phyloP scores from a whole-genome alignment of 192 early-diverging fungal species.

The Backusella tarrabulga region DNA sequence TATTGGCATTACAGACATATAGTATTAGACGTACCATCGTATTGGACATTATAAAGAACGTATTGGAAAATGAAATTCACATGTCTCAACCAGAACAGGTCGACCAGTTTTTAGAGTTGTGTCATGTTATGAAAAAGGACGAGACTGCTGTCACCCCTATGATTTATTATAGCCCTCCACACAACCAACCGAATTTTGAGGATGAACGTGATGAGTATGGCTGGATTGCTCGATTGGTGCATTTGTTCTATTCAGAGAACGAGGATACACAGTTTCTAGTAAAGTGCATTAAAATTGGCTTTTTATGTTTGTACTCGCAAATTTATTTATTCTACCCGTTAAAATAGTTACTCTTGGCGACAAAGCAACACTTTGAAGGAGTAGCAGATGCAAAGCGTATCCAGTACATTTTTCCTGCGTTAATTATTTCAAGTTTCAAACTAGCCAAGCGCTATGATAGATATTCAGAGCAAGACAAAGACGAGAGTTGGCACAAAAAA shows the following conservation, averaged over 20 bases:
- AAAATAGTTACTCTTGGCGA: constrained; percentile 68
- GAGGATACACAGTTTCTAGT: constrained; percentile 80
- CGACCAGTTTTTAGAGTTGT: constrained; percentile 73
- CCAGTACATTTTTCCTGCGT: constrained; percentile 85
- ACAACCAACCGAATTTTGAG: constrained; percentile 53
- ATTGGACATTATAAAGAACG: constrained; percentile 65
- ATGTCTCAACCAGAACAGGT: constrained; percentile 74
- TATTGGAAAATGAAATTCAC: constrained; percentile 65
- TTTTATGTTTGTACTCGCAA: not conserved
- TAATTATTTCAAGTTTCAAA: constrained; percentile 67
- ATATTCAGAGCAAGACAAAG: constrained; percentile 30
- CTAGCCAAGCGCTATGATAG: constrained; percentile 55
- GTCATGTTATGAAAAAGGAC: constrained; percentile 74
- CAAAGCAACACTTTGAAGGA: constrained; percentile 74
- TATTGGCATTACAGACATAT: constrained; percentile 85
- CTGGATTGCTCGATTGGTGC: constrained; percentile 77
- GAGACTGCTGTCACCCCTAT: constrained; percentile 58
- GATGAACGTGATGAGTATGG: constrained; percentile 90
- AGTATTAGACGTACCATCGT: constrained; percentile 80
- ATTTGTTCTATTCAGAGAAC: constrained; percentile 67
- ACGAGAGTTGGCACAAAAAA: constrained; percentile 64
- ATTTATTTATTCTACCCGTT: not conserved
- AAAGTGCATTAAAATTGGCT: constrained; percentile 1
- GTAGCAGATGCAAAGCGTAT: constrained; percentile 75
- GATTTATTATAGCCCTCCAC: constrained; percentile 34